These are phyloP conservation scores for Hypoxylon sp. DNA, from an alignment of 2,329 filamentous ascomycete genomes.

Conservation along the genomic window DNA sequence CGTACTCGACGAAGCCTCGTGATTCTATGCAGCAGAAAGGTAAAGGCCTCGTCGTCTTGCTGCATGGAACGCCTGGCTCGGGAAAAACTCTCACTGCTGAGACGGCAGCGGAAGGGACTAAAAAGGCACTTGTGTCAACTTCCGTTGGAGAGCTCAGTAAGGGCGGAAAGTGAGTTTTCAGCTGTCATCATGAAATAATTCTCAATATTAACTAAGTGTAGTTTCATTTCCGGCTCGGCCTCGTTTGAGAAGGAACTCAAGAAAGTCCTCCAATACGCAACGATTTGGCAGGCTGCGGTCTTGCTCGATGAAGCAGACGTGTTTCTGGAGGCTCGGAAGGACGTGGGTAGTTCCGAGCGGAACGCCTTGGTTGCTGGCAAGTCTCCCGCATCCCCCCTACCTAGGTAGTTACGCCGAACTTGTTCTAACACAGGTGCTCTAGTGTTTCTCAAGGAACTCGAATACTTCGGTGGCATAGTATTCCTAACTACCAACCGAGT, in stretches of 20 bases:
- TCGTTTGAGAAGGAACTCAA: constrained; percentile 50
- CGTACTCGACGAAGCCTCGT: constrained; percentile 47
- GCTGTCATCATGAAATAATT: not conserved
- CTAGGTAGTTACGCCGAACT: not conserved
- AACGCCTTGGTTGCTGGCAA: constrained; percentile 50
- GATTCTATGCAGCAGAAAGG: constrained; percentile 54
- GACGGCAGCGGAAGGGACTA: constrained; percentile 49
- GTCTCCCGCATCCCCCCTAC: not conserved
- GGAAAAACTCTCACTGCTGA: constrained; percentile 61
- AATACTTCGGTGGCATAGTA: constrained; percentile 60
- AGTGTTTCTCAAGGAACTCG: constrained; percentile 60
- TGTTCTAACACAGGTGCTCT: not conserved
- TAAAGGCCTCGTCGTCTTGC: constrained; percentile 57
- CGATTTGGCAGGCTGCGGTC: constrained; percentile 52
- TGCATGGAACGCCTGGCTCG: constrained; percentile 57
- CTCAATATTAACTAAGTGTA: constrained; percentile 20
- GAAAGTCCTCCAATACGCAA: constrained; percentile 50
- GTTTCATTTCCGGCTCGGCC: constrained; percentile 35
- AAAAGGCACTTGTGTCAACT: constrained; percentile 48
- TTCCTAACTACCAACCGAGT: constrained; percentile 62
- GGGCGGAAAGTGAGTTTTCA: constrained; percentile 35
- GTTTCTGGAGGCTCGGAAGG: constrained; percentile 47
- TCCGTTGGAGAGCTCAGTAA: constrained; percentile 50
- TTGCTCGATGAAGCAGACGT: constrained; percentile 55
- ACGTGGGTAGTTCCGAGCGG: constrained; percentile 42